Evolutionary conservation across 2,329 filamentous ascomycete genomes (phyloP).

Genomic region (Colletotrichum somersetense): DNA sequence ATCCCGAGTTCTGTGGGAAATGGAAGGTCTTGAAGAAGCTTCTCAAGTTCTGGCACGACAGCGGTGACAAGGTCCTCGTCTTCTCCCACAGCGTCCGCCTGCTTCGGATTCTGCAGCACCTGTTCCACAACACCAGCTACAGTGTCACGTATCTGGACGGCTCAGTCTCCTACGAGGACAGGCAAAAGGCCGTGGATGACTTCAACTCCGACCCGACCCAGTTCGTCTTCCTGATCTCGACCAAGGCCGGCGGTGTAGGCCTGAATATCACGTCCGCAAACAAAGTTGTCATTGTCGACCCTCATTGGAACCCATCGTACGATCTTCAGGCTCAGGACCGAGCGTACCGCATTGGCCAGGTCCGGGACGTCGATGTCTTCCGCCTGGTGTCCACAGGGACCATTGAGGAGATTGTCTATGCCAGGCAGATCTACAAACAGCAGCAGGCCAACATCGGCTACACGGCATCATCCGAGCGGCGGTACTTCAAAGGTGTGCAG

Average conservation of each 20-base stretch:
- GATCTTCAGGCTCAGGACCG: slow-evolving; percentile 97
- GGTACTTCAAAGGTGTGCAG: slow-evolving; percentile 96
- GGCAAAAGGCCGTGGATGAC: slow-evolving; percentile 84
- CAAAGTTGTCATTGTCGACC: slow-evolving; percentile 97
- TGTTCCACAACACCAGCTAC: slow-evolving; percentile 91
- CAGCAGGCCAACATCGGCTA: slow-evolving; percentile 99
- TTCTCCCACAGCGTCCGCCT: slow-evolving; percentile 94
- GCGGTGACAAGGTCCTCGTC: slow-evolving; percentile 93
- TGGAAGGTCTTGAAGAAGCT: slow-evolving; percentile 93
- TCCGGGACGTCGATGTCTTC: slow-evolving; percentile 94
- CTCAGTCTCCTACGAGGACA: slow-evolving; percentile 83
- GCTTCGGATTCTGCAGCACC: slow-evolving; percentile 83
- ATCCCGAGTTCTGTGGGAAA: slow-evolving; percentile 94
- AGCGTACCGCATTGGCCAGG: slow-evolving; percentile 95
- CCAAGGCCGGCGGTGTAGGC: slow-evolving; percentile 91
- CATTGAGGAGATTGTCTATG: slow-evolving; percentile 97
- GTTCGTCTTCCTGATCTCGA: slow-evolving; percentile 97
- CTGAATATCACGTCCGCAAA: slow-evolving; percentile 98
- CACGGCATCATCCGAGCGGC: slow-evolving; percentile 88
- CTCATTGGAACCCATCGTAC: slow-evolving; percentile 96
- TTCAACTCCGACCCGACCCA: slow-evolving; percentile 90
- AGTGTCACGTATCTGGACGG: slow-evolving; percentile 93
- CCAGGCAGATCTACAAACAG: slow-evolving; percentile 97
- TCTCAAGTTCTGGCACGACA: slow-evolving; percentile 88
- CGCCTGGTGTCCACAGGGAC: slow-evolving; percentile 91